These are phyloP conservation scores for Neopestalotiopsis clavispora DNA, from an alignment of 2,329 filamentous ascomycete genomes.

Conservation along the genomic window DNA sequence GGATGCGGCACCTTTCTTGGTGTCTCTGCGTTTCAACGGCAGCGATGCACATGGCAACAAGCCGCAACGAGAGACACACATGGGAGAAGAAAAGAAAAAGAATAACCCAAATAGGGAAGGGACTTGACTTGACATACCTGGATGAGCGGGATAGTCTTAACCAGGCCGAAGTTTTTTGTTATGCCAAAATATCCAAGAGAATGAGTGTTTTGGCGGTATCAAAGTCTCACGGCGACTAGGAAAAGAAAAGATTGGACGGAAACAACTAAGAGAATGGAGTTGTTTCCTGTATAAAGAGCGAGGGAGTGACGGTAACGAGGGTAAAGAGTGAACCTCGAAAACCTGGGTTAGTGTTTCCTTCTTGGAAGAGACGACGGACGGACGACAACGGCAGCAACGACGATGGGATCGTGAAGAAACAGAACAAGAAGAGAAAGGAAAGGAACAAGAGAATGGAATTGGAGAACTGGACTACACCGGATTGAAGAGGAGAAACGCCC, in stretches of 20 bases:
- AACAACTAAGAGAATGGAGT: conserved; percentile 53
- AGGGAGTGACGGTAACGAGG: conserved; percentile 1
- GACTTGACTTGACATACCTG: conserved; percentile 25
- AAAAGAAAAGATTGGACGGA: conserved; percentile 50
- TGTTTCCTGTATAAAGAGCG: conserved; percentile 39
- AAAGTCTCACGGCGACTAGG: conserved; percentile 26
- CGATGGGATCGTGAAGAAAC: conserved; percentile 39
- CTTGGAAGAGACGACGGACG: conserved; percentile 30
- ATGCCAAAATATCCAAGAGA: conserved; percentile 26
- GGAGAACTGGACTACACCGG: conserved; percentile 1
- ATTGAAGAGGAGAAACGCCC: conserved; percentile 5
- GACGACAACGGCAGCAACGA: conserved; percentile 37
- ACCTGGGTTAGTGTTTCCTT: conserved; percentile 31
- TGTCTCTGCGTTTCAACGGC: neutral
- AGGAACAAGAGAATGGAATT: neutral
- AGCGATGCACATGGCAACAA: conserved; percentile 1
- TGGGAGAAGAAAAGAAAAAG: neutral
- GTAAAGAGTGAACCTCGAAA: conserved; percentile 44
- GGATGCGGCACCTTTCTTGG: conserved; percentile 2
- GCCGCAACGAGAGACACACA: neutral
- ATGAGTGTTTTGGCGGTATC: conserved; percentile 21
- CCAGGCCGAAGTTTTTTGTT: conserved; percentile 32
- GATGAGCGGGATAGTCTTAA: conserved; percentile 35
- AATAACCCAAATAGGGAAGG: neutral
- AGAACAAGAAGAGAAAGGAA: conserved; percentile 32